Base-by-base conservation (phyloP, 306 rosid species). In the Medicago ruthenica region DNA sequence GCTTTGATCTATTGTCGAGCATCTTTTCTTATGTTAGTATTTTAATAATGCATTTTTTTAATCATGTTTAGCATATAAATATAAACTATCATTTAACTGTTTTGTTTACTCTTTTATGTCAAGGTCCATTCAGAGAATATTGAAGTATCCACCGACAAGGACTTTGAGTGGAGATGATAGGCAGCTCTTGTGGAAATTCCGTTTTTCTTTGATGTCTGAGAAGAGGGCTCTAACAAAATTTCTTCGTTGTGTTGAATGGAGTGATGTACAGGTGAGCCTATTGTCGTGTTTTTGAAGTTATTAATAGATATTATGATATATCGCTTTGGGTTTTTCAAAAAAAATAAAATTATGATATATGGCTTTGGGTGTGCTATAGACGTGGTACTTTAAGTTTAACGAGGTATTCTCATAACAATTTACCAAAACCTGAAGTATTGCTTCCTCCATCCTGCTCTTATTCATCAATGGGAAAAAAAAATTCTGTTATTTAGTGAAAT, bases 151-250 rank as follows among this genome's bases (percentile, higher is more conserved):
- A 51, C 99, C 99, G 37, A 95, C 98, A 37, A 92, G 97, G 87
- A 95, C 90, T 66, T 82, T 95, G 88, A 95, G 91, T 75, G 99
- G 99, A 80, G 99, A 92, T 47, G 99, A 95, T 77, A 92, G 99
- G 62, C 99, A 95, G 85, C 97, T 95, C 34, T 80, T 95, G 57
- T 95, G 99, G 99, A 95, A 95, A 90, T 95, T 95, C 36, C 97
- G 99, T 73, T 95, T 95, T 83, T 95, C 97, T 67, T 89, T 92
- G 85, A 95, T 95, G 99, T 86, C 97, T 83, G 99, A 92, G 87
- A 95, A 95, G 88, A 92, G 96, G 86, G 99, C 99, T 84, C 96
- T 95, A 63, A 95, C 99, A 79, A 95, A 95, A 87, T 95, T 95
- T 74, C 91, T 95, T 41, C 91, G 93, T 44, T 95, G 97, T 79